Evolutionary conservation across 345 rosid genomes (phyloP).

Genomic region (Salix purpurea): DNA sequence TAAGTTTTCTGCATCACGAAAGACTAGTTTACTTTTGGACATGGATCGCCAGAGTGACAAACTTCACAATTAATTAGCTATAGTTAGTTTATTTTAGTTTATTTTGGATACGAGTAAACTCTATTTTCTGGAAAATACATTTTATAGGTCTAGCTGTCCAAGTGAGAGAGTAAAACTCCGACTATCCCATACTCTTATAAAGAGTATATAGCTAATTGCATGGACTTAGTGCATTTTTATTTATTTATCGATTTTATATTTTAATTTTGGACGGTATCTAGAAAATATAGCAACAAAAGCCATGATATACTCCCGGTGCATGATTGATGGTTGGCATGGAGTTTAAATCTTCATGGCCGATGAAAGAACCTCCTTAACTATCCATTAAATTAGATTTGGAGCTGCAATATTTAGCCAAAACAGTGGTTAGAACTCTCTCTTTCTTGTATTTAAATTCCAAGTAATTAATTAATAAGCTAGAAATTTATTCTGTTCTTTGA

Average conservation of each 20-base stretch:
- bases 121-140: fast-evolving
- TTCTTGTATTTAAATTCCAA: not conserved
- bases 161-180: no score
- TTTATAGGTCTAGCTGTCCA: no score
- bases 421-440: not conserved
- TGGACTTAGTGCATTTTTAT: no score
- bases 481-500: not conserved
- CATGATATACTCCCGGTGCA: not conserved
- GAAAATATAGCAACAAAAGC: not conserved
- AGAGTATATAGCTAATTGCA: no score
- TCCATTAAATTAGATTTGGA: not conserved
- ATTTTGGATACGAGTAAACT: no score
- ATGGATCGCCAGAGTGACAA: not conserved
- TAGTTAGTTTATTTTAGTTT: not conserved
- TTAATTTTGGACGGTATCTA: not conserved
- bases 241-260: no score
- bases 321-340: not conserved
- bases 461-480: no score
- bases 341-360: not conserved
- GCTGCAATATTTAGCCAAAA: not conserved
- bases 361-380: not conserved
- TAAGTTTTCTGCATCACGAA: not conserved
- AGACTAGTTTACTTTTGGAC: not conserved
- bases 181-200: fast-evolving
- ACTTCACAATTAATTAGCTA: no score